These are phyloP conservation scores for Pythium biforme DNA, from an alignment of 352 stramenopile genomes.

Conservation along the genomic window DNA sequence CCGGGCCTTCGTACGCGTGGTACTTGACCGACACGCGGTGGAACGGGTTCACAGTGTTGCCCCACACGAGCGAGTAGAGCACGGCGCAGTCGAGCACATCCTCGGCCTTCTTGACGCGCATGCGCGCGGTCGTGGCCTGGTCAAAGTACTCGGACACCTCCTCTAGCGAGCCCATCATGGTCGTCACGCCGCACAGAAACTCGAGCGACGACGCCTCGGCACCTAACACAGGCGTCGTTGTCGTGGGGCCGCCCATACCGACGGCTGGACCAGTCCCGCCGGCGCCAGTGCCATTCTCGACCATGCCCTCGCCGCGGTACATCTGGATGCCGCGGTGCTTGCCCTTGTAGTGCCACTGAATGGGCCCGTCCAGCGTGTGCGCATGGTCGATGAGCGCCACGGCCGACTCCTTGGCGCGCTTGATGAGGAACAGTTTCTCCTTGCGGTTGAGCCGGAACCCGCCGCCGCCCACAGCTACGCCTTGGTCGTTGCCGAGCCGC, in stretches of 20 bases:
- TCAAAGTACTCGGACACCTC: conserved; percentile 71
- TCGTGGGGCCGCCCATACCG: background rate
- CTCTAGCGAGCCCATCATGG: conserved; percentile 67
- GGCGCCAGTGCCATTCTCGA: conserved; percentile 28
- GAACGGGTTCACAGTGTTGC: conserved; percentile 48
- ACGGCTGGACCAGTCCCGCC: too few species aligned
- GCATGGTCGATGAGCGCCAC: conserved; percentile 67
- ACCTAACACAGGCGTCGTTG: background rate
- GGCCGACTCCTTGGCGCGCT: conserved; percentile 67
- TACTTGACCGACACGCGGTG: conserved; percentile 75
- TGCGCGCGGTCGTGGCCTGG: conserved; percentile 55
- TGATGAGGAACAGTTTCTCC: conserved; percentile 53
- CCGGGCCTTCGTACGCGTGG: conserved; percentile 54
- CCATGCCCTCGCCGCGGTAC: conserved; percentile 68
- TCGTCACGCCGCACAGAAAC: conserved; percentile 73
- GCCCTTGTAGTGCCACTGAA: conserved; percentile 76
- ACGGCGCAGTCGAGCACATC: conserved; percentile 69
- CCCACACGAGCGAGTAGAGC: conserved; percentile 55
- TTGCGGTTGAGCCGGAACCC: conserved; percentile 20
- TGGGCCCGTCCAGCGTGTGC: conserved; percentile 67
- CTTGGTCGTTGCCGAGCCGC: conserved; percentile 17
- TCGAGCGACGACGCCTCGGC: conserved; percentile 27
- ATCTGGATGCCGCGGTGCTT: conserved; percentile 77
- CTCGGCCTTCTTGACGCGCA: conserved; percentile 57
- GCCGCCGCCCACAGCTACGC: background rate